Conservation (phyloP, 176 grass and related monocot species). For the Echinochloa phyllopogon region DNA sequence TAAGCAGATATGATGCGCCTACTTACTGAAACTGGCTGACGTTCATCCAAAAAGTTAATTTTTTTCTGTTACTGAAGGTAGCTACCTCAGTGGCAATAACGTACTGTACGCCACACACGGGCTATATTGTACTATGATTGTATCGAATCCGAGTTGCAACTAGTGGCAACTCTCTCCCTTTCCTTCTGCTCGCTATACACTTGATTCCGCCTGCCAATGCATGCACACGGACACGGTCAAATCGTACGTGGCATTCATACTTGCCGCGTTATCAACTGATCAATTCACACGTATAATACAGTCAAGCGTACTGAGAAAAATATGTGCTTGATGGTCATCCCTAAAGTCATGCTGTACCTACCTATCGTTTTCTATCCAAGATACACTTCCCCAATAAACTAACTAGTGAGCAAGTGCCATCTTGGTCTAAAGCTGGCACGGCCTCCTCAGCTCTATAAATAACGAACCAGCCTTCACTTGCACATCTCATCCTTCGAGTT, state of each 20-base stretch:
- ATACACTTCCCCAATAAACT: neutral
- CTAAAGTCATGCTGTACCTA: neutral
- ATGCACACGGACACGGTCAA: constrained; percentile 26
- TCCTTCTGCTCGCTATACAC: neutral
- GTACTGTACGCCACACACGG: no score
- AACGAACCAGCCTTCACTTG: neutral
- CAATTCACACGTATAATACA: neutral
- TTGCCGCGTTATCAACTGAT: neutral
- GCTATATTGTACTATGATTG: no score
- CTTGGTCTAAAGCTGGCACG: neutral
- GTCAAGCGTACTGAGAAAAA: neutral
- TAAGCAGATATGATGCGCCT: neutral
- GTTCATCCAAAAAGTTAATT: no score
- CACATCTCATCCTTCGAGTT: constrained; percentile 8
- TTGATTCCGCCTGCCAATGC: neutral
- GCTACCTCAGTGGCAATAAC: no score
- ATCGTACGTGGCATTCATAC: neutral
- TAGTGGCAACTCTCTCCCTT: neutral
- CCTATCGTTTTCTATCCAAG: neutral
- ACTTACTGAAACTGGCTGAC: neutral
- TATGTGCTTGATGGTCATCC: neutral
- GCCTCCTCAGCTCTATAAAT: constrained; percentile 21
- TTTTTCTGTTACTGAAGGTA: no score
- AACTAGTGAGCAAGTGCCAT: neutral
- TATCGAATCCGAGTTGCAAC: neutral